A percentile compares a stretch with the other conserved stretches of the same genome.
phyloP scores from a whole-genome alignment of 2,329 filamentous ascomycete species.

The Colletotrichum scovillei region DNA sequence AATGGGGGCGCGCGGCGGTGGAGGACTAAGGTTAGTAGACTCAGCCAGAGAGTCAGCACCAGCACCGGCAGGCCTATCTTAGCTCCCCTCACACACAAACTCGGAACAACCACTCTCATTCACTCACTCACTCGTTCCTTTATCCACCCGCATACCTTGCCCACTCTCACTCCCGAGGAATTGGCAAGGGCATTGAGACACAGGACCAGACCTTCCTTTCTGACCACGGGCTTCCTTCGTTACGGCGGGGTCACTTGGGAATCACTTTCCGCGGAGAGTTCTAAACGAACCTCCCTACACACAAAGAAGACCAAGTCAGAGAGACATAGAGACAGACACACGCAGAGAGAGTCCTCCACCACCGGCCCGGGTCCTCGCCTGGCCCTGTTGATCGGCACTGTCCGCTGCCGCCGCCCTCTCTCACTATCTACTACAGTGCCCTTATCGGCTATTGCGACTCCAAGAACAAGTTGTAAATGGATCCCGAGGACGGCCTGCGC shows the following conservation, averaged over 20 bases:
- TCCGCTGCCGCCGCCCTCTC: background rate
- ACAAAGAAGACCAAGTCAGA: background rate
- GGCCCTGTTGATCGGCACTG: slow-evolving; percentile 18
- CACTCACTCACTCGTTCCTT: slow-evolving; percentile 4
- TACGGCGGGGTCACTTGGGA: background rate
- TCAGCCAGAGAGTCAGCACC: background rate
- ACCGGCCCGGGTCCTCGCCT: slow-evolving; percentile 32
- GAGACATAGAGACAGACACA: background rate
- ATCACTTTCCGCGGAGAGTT: background rate
- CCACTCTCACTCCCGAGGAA: background rate
- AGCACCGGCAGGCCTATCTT: slow-evolving; percentile 13
- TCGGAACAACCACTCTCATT: slow-evolving; percentile 2
- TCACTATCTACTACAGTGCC: background rate
- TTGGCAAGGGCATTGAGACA: slow-evolving; percentile 10
- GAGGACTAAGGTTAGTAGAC: background rate
- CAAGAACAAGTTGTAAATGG: slow-evolving; percentile 15
- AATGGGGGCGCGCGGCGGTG: slow-evolving; percentile 7
- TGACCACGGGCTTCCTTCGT: background rate
- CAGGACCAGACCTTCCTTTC: slow-evolving; percentile 3
- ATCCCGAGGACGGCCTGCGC: slow-evolving; percentile 32
- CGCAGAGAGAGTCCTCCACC: background rate
- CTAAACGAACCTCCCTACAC: background rate
- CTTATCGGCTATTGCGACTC: slow-evolving; percentile 31
- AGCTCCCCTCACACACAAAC: slow-evolving; percentile 24
- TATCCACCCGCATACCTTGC: slow-evolving; percentile 29